Evolutionary conservation across 1,139 yeast species (phyloP), one percentile per base, ranked within the genome.

Genomic region (Blastobotrys proliferans): DNA sequence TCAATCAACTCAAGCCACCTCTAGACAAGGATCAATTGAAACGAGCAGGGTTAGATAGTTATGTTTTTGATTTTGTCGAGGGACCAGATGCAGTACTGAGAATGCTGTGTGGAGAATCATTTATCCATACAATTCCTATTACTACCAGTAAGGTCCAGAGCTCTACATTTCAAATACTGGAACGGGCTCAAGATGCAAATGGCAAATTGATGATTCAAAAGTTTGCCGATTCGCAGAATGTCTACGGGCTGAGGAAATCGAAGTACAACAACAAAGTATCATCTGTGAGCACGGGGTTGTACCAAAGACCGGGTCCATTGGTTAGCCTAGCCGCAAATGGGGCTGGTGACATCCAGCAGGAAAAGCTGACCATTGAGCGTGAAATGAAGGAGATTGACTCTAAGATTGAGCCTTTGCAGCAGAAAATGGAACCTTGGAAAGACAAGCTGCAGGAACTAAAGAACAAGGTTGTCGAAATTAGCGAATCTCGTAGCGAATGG

Each of bases 31-130:
- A 66, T 6, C 60, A 66, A 32, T 53, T 88, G 4, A 55, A 52
- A 1, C 40, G 45, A n/a, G 61, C 66, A 21, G 96, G 96, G 0
- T 86, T 92, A 61, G 95, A 85, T 48, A 4, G 95, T 0, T 85
- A 76, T 54, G 56, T 88, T 28, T 64, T 77, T 1, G 97, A 92
- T 55, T 77, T 77, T 49, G 57, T 92, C 1, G 64, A 67, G 1
- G 98, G 96, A 0, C 95, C 96, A 1, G 59, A 63, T 8, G 74
- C 76, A n/a, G 95, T 92, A 1, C 59, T 87, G 38, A 71, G 74
- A 43, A 86, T 85, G 87, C 69, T 92, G 38, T 79, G 83, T 52
- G 81, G 76, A 48, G 72, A 73, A 24, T 68, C 76, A 11, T 70
- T 68, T 35, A 63, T 88, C 20, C 77, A 84, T 50, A 63, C 67